Evolutionary conservation across 768 basidiomycete genomes (phyloP), one percentile per base, ranked within the genome.

Genomic region (Calocybe cyanea): DNA sequence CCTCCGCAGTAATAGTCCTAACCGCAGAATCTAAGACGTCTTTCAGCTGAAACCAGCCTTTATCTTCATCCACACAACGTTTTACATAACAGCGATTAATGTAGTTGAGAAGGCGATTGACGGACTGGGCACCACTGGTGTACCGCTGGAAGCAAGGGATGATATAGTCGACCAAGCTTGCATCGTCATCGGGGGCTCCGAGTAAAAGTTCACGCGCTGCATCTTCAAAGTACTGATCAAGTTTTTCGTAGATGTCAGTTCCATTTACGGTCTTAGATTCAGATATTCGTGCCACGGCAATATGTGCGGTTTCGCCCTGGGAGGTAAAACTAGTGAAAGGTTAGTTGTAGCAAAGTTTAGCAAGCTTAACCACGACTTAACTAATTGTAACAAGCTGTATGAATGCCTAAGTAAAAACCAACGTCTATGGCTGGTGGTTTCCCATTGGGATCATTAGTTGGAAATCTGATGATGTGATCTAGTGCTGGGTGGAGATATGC

Each of bases 351-450:
- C 49, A 7, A 17, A 32, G 30, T 43, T 23, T 30, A 25, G 38
- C 41, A 37, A 21, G 5, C n/a, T 32, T 62, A 58, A 51, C 49
- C 54, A 34, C 52, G 47, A 49, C 69, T 72, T 68, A 71, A 81
- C 77, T 87, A 88, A 68, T 87, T 86, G 71, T 89, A 88, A 45
- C 81, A 80, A n/a, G 85, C 83, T 15, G 86, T 85, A 63, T 88
- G 85, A 32, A 88, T 82, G 48, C 85, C 84, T 60, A 84, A 79
- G 57, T 87, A 85, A 53, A 85, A 84, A 20, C 67, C 74, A 45
- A 84, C 73, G 52, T 87, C 86, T 54, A 88, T 80, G 10, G 82
- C 68, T 28, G 87, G 86, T 5, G 83, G 79, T 59, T 83, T 86
- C 41, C 68, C 67, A 51, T 69, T 63, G 41, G 69, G 53, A 51